Percentiles rank a stretch among this genome's conserved stretches.
Evolutionary conservation across 2,329 filamentous ascomycete species (phyloP).

Genomic region (Tolypocladium cylindrosporum): DNA sequence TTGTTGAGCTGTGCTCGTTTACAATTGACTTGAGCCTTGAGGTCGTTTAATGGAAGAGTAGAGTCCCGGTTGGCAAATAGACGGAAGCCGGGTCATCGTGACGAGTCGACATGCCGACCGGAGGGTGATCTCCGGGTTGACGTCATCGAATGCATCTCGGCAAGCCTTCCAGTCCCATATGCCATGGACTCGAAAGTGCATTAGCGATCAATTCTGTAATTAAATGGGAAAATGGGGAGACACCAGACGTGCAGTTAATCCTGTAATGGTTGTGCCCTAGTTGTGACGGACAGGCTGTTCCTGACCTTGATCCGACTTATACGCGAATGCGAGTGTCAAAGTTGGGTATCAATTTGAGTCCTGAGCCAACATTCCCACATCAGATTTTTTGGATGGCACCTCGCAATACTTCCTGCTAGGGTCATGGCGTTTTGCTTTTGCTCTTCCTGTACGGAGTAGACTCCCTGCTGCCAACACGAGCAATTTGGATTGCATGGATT

Average conservation of each 20-base stretch:
- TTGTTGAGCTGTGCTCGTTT: neutral
- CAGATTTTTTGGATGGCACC: neutral
- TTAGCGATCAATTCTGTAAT: neutral
- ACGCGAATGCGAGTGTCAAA: neutral
- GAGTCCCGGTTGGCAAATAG: neutral
- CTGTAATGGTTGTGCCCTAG: neutral
- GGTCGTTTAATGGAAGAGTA: neutral
- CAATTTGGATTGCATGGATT: no score
- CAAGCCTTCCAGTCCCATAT: no score
- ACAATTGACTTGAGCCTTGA: no score
- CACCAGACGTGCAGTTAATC: neutral
- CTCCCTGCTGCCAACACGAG: neutral
- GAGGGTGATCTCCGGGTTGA: neutral
- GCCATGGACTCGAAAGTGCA: neutral
- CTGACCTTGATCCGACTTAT: neutral
- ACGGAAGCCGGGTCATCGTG: neutral
- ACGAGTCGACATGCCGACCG: neutral
- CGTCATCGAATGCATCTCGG: neutral
- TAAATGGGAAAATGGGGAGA: no score
- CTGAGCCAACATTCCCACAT: neutral
- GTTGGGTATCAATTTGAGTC: neutral
- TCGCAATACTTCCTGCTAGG: neutral
- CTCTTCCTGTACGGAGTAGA: neutral
- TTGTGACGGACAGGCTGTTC: neutral
- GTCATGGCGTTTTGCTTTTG: neutral